Conservation (phyloP, 1,139 yeast genomes). For the Lipomyces yarrowii region DNA sequence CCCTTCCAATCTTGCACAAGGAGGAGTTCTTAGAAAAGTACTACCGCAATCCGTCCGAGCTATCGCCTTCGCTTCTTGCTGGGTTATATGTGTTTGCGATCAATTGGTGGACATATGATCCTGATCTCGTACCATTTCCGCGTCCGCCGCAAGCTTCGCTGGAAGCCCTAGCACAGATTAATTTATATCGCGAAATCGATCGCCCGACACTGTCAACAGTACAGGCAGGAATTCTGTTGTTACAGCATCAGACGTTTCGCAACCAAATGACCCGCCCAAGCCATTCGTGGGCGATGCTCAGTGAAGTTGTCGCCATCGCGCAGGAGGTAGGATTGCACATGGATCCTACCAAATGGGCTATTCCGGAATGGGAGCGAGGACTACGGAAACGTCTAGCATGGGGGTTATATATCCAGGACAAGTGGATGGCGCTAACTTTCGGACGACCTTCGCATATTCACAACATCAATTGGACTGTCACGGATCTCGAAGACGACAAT, state of each 20-base stretch:
- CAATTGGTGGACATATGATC: constrained; percentile 37
- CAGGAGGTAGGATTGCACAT: constrained; percentile 38
- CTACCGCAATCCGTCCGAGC: constrained; percentile 35
- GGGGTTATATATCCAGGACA: constrained; percentile 41
- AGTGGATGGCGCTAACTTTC: constrained; percentile 39
- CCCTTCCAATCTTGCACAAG: constrained; percentile 36
- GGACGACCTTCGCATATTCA: constrained; percentile 39
- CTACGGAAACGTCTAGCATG: constrained; percentile 37
- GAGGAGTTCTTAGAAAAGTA: constrained; percentile 37
- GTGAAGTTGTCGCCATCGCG: constrained; percentile 35
- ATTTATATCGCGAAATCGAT: constrained; percentile 34
- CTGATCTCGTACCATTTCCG: constrained; percentile 32
- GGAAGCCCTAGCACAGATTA: constrained; percentile 32
- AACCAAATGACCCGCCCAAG: constrained; percentile 32
- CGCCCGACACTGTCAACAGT: constrained; percentile 37
- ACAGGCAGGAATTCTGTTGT: constrained; percentile 36
- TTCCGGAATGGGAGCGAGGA: constrained; percentile 37
- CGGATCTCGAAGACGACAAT: constrained; percentile 65
- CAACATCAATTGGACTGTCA: constrained; percentile 39
- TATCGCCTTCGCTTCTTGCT: constrained; percentile 36
- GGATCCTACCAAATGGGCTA: constrained; percentile 35
- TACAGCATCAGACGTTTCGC: constrained; percentile 36
- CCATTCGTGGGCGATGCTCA: constrained; percentile 36
- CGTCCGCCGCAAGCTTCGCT: constrained; percentile 32
- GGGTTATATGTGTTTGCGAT: constrained; percentile 35